A percentile compares a stretch with the other conserved stretches of the same genome.
Evolutionary conservation across 2,329 filamentous ascomycete genomes (phyloP).

Genomic region (Aspergillus versicolor): DNA sequence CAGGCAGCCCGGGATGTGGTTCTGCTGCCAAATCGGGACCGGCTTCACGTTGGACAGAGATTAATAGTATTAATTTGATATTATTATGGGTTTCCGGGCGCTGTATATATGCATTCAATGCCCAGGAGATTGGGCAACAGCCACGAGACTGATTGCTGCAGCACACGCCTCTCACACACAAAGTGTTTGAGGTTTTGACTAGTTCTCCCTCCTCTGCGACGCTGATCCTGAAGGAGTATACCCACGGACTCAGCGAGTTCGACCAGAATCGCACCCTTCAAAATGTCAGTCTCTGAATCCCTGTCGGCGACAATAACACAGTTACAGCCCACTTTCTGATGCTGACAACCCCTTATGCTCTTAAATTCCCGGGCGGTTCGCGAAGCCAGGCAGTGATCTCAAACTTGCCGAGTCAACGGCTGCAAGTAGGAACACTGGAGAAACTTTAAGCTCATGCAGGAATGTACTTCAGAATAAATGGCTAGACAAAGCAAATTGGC

Average conservation of each 20-base stretch:
- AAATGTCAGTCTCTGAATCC: background rate
- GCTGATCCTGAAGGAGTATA: background rate
- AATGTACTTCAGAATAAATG: background rate
- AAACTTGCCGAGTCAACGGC: background rate
- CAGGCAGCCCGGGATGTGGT: slow-evolving; percentile 10
- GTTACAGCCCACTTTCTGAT: background rate
- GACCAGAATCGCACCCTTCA: background rate
- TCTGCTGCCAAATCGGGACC: background rate
- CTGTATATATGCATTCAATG: too few relatives aligned
- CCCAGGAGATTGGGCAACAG: too few relatives aligned
- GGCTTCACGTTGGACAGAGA: background rate
- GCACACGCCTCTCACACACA: background rate
- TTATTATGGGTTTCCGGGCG: too few relatives aligned
- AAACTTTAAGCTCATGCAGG: slow-evolving; percentile 1
- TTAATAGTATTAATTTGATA: too few relatives aligned
- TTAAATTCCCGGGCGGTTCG: background rate
- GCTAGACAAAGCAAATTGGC: background rate
- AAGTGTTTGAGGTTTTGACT: slow-evolving; percentile 19
- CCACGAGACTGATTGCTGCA: too few relatives aligned
- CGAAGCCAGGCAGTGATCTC: background rate
- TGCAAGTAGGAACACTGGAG: slow-evolving; percentile 1
- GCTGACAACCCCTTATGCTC: too few relatives aligned
- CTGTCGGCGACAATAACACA: background rate
- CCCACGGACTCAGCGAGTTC: background rate
- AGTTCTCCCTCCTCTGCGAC: slow-evolving; percentile 9